These are phyloP conservation scores for Thamnidium elegans DNA, from an alignment of 192 early-diverging fungal species.

Conservation along the genomic window DNA sequence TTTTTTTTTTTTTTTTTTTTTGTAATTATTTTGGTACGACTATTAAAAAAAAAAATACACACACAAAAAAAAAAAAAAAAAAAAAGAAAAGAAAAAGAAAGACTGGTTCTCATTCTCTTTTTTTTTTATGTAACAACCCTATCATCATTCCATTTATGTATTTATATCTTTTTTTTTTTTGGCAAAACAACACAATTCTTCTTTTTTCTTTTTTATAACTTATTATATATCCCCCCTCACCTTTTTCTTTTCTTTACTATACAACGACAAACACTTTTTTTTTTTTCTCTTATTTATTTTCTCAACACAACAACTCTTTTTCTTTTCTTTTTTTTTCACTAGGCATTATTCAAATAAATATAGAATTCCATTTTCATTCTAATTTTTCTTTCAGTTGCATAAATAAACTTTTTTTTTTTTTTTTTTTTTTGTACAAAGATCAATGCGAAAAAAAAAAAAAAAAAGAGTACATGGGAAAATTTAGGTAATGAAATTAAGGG, in stretches of 20 bases:
- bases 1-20: constrained; percentile 3
- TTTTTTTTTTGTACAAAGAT: no score
- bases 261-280: neutral
- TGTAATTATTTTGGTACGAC: neutral
- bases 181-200: neutral
- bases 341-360: no score
- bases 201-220: constrained; percentile 1
- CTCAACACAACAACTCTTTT: neutral
- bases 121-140: constrained; percentile 3
- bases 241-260: neutral
- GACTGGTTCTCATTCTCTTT: neutral
- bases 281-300: neutral
- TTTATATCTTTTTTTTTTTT: constrained; percentile 4
- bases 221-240: neutral
- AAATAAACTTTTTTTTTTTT: no score
- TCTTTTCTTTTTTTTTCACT: no score
- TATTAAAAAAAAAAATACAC: constrained; percentile 15
- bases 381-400: no score
- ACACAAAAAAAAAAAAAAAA: neutral
- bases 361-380: no score
- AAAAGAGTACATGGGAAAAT: no score
- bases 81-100: neutral
- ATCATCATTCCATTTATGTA: constrained; percentile 6
- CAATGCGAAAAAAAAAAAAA: no score
- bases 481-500: no score